Percentiles rank a stretch among this genome's conserved stretches.
Evolutionary conservation across 2,329 filamentous ascomycete genomes (phyloP).

Genomic region (Grosmannia huntii): DNA sequence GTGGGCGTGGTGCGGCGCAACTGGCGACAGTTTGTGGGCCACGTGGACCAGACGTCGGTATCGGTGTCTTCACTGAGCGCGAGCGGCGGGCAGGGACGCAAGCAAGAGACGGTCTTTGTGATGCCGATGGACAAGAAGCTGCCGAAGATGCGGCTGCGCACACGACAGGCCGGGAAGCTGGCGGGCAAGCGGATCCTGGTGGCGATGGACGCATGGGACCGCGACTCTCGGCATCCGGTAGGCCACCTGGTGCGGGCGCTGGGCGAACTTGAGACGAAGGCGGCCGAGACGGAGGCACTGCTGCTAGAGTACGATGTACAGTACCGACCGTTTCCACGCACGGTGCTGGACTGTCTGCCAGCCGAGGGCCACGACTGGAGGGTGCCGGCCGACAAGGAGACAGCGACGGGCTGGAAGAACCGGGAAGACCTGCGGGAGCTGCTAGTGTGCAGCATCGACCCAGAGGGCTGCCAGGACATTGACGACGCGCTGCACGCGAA

Average conservation of each 20-base stretch:
- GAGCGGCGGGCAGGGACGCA: conserved; percentile 54
- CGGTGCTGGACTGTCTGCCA: conserved; percentile 86
- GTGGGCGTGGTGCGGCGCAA: conserved; percentile 91
- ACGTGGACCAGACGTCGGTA: conserved; percentile 79
- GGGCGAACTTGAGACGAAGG: conserved; percentile 89
- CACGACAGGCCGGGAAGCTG: conserved; percentile 77
- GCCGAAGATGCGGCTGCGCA: conserved; percentile 88
- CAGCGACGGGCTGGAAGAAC: conserved; percentile 63
- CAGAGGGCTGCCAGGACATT: conserved; percentile 91
- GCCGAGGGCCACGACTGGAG: conserved; percentile 87
- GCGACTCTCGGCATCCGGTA: conserved; percentile 81
- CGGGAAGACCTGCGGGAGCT: conserved; percentile 74
- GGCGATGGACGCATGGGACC: conserved; percentile 90
- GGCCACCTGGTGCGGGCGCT: conserved; percentile 90
- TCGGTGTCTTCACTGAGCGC: not conserved
- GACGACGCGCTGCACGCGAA: conserved; percentile 91
- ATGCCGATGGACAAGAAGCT: conserved; percentile 97
- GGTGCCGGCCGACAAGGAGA: conserved; percentile 62
- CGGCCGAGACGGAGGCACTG: conserved; percentile 92
- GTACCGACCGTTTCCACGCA: conserved; percentile 92
- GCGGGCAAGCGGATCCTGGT: conserved; percentile 85
- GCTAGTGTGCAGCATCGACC: conserved; percentile 94
- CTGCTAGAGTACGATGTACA: conserved; percentile 95
- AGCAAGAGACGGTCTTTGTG: conserved; percentile 86
- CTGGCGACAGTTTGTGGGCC: conserved; percentile 95